Conservation (phyloP, 1,284 basidiomycete species). For the Fomitiporia mediterranea region DNA sequence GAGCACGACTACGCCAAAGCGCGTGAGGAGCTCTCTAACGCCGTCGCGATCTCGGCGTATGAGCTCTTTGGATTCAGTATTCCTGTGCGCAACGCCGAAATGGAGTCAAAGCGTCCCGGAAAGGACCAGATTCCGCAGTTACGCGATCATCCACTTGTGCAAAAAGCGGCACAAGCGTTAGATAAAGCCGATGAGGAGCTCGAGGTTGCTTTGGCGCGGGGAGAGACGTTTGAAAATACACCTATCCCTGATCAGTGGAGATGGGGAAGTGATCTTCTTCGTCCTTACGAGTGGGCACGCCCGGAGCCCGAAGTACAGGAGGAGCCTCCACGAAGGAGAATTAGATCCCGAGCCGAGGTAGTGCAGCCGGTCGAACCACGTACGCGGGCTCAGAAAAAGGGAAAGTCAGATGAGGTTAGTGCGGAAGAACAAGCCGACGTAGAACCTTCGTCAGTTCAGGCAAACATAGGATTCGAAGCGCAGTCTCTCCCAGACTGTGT, state of each 20-base stretch:
- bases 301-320: neutral
- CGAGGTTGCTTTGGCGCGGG: constrained; percentile 12
- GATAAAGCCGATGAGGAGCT: constrained; percentile 14
- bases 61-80: constrained; percentile 1
- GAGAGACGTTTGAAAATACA: constrained; percentile 18
- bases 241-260: constrained; percentile 1
- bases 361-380: neutral
- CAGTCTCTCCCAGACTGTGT: no score
- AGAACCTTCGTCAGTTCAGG: no score
- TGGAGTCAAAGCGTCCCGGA: neutral
- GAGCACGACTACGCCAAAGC: constrained; percentile 10
- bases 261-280: constrained; percentile 1
- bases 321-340: neutral
- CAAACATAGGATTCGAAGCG: no score
- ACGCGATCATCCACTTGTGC: neutral
- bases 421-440: no score
- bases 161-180: neutral
- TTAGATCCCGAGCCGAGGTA: neutral
- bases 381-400: neutral
- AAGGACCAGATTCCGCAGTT: neutral
- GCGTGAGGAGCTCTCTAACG: neutral
- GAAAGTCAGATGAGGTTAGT: no score
- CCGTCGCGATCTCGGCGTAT: constrained; percentile 3
- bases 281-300: neutral
- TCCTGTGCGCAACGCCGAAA: neutral